Percentiles rank a stretch among this genome's conserved stretches.
phyloP scores from a whole-genome alignment of 257 asterid genomes.

The Datura wrightii region DNA sequence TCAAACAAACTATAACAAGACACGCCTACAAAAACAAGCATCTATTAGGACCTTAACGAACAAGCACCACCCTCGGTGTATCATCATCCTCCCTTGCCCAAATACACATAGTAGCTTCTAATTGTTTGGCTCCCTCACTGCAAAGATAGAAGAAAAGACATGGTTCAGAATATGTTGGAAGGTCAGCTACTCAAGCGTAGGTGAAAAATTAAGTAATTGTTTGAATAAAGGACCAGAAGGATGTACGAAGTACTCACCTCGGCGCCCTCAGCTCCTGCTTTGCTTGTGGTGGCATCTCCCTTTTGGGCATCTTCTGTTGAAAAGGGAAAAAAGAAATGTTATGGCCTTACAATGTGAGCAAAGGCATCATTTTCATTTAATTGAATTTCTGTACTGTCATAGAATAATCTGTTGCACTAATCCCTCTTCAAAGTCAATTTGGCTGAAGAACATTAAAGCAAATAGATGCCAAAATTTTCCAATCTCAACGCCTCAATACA shows the following conservation, averaged over 20 bases:
- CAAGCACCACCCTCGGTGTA: not conserved
- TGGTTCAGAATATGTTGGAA: not conserved
- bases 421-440: not conserved
- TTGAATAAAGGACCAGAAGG: not conserved
- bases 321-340: not conserved
- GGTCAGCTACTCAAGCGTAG: not conserved
- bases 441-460: not conserved
- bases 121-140: not conserved
- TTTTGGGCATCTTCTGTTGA: slow-evolving; percentile 23
- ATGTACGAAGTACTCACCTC: not conserved
- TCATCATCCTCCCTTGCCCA: slow-evolving; percentile 17
- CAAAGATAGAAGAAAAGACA: not conserved
- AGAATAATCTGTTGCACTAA: not conserved
- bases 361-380: not conserved
- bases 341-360: not conserved
- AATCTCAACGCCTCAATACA: not conserved
- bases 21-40: not conserved
- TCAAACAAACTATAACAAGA: not conserved
- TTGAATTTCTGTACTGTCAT: not conserved
- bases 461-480: not conserved
- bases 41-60: not conserved
- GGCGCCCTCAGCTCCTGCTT: slow-evolving; percentile 2
- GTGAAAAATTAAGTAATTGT: not conserved
- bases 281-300: slow-evolving; percentile 18
- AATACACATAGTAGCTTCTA: not conserved